A percentile compares a stretch with the other conserved stretches of the same genome.
phyloP scores from a whole-genome alignment of 2,329 filamentous ascomycete species.

The Periconia sp. region DNA sequence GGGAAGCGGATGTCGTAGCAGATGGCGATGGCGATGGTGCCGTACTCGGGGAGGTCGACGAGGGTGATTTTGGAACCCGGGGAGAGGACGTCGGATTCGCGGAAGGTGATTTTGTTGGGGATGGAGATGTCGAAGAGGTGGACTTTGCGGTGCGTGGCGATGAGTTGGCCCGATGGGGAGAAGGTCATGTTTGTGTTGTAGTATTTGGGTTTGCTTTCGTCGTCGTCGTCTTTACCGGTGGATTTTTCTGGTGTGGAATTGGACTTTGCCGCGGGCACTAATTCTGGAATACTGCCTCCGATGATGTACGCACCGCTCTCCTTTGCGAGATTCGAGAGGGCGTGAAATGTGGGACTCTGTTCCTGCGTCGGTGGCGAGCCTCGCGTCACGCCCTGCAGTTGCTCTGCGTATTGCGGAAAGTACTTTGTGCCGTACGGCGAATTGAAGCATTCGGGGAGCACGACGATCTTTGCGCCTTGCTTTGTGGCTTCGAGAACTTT shows the following conservation, averaged over 20 bases:
- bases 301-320: conserved; percentile 81
- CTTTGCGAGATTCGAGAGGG: conserved; percentile 75
- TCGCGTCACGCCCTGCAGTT: conserved; percentile 73
- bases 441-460: conserved; percentile 98
- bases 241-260: conserved; percentile 81
- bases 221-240: conserved; percentile 69
- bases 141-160: conserved; percentile 90
- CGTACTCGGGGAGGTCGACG: conserved; percentile 84
- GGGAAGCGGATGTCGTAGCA: conserved; percentile 99
- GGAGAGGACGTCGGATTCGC: conserved; percentile 84
- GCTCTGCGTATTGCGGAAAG: conserved; percentile 92
- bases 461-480: conserved; percentile 78
- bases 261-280: conserved; percentile 67
- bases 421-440: conserved; percentile 90
- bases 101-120: conserved; percentile 89
- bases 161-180: conserved; percentile 71
- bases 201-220: conserved; percentile 47
- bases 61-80: conserved; percentile 85
- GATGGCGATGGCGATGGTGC: conserved; percentile 83
- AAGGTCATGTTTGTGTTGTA: conserved; percentile 94
- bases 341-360: conserved; percentile 81
- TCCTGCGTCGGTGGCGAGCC: conserved; percentile 71
- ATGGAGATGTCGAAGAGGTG: conserved; percentile 99
- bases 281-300: conserved; percentile 90
- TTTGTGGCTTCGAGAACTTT: conserved; percentile 81